phyloP scores from a whole-genome alignment of 257 asterid genomes.

The Voacanga thouarsii region DNA sequence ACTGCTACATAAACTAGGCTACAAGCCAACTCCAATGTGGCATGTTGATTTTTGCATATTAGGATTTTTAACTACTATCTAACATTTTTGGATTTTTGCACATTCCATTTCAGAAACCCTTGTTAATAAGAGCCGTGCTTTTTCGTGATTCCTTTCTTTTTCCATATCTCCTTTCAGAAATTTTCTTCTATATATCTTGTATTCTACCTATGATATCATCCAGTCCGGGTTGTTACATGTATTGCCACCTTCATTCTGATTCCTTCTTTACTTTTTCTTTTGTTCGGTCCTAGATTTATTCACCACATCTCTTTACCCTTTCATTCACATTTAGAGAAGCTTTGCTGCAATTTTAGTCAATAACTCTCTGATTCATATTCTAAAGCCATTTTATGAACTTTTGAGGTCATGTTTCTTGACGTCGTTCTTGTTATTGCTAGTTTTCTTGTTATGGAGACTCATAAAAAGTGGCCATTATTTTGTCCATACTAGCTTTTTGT shows the following conservation, averaged over 20 bases:
- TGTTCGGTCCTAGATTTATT: neutral
- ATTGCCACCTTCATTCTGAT: neutral
- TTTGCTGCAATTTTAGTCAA: neutral
- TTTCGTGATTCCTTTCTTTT: neutral
- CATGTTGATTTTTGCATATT: too few species aligned
- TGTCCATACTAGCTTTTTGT: neutral
- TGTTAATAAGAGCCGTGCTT: neutral
- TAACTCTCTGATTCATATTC: neutral
- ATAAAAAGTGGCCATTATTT: conserved; percentile 1
- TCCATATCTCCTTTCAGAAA: neutral
- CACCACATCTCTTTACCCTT: neutral
- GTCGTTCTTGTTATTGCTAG: neutral
- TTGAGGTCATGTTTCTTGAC: neutral
- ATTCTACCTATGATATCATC: neutral
- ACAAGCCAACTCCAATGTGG: too few species aligned
- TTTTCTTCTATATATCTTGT: neutral
- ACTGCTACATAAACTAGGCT: too few species aligned
- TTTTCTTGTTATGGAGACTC: neutral
- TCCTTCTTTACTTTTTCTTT: too few species aligned
- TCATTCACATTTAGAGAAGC: neutral
- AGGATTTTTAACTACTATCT: too few species aligned
- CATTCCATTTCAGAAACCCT: conserved; percentile 1
- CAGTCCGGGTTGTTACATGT: neutral
- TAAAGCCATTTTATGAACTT: neutral
- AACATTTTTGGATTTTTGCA: too few species aligned